Conservation (phyloP, 495 filamentous ascomycete genomes). For the Cercophora samala region DNA sequence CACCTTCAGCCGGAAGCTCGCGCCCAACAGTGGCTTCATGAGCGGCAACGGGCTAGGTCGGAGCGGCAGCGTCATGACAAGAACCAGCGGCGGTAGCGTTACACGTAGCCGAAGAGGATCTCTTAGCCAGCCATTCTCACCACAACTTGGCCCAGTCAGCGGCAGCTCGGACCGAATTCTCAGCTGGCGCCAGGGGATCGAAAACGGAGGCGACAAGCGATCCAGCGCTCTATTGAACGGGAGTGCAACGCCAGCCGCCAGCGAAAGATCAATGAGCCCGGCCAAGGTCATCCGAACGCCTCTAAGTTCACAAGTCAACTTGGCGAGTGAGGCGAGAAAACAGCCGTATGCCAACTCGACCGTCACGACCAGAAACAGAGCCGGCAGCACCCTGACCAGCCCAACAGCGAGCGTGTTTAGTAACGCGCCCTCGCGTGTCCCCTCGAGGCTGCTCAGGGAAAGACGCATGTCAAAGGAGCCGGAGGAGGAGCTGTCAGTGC, state of each 20-base stretch:
- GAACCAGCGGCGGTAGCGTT: conserved; percentile 51
- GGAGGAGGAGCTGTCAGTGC: conserved; percentile 18
- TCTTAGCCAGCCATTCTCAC: conserved; percentile 37
- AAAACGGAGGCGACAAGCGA: conserved; percentile 35
- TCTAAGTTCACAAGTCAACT: conserved; percentile 34
- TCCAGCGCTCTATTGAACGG: conserved; percentile 31
- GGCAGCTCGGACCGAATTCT: conserved; percentile 77
- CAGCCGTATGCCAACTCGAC: conserved; percentile 39
- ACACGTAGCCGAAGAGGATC: conserved; percentile 56
- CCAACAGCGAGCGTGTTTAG: conserved; percentile 31
- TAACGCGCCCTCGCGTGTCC: conserved; percentile 15
- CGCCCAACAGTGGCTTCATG: conserved; percentile 37
- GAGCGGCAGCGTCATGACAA: conserved; percentile 58
- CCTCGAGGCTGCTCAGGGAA: conserved; percentile 15
- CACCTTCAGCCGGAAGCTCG: conserved; percentile 70
- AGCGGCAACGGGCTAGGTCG: conserved; percentile 53
- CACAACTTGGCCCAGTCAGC: conserved; percentile 40
- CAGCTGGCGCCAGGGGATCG: conserved; percentile 82
- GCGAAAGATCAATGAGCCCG: conserved; percentile 50
- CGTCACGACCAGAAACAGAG: conserved; percentile 18
- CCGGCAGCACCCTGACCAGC: conserved; percentile 26
- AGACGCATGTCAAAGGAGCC: conserved; percentile 19
- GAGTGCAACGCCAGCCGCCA: conserved; percentile 32
- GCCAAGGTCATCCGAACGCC: conserved; percentile 40
- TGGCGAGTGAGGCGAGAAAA: conserved; percentile 40